Conservation (phyloP, 2,329 filamentous ascomycete species). For the Neopestalotiopsis sp. region DNA sequence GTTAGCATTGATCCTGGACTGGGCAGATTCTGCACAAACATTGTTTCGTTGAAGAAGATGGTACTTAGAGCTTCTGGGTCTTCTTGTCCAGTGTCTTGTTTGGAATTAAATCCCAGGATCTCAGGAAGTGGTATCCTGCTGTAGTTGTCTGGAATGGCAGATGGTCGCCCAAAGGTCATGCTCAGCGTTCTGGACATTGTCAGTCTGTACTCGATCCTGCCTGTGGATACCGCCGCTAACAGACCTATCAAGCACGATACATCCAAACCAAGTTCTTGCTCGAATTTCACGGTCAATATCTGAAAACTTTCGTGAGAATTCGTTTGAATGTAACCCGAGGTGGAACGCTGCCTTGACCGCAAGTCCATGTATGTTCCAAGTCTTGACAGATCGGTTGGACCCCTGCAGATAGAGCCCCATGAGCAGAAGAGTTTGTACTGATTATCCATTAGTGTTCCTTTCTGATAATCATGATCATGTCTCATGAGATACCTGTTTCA, state of each 20-base stretch:
- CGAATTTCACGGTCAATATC: slow-evolving; percentile 51
- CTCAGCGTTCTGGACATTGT: slow-evolving; percentile 44
- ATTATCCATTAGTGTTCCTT: background rate
- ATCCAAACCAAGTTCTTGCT: slow-evolving; percentile 55
- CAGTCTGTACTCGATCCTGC: background rate
- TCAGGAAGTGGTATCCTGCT: slow-evolving; percentile 43
- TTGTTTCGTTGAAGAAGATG: slow-evolving; percentile 31
- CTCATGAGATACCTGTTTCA: slow-evolving; percentile 43
- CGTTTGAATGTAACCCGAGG: slow-evolving; percentile 53
- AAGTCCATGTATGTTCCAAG: slow-evolving; percentile 59
- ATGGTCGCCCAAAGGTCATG: slow-evolving; percentile 56
- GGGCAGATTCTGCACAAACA: too few species aligned
- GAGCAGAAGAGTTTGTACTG: slow-evolving; percentile 54
- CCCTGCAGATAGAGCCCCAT: slow-evolving; percentile 58
- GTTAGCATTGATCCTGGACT: slow-evolving; percentile 5
- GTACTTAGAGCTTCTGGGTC: slow-evolving; percentile 28
- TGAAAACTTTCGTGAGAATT: slow-evolving; percentile 40
- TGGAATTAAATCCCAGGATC: slow-evolving; percentile 15
- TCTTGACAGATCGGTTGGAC: slow-evolving; percentile 55
- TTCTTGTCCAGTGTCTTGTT: slow-evolving; percentile 15
- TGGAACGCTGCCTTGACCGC: slow-evolving; percentile 55
- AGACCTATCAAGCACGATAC: slow-evolving; percentile 50
- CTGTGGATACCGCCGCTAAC: background rate
- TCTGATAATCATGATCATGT: background rate
- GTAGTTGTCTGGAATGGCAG: slow-evolving; percentile 49